phyloP scores from a whole-genome alignment of 306 rosid species.

The Cyclanthera cordifolia region DNA sequence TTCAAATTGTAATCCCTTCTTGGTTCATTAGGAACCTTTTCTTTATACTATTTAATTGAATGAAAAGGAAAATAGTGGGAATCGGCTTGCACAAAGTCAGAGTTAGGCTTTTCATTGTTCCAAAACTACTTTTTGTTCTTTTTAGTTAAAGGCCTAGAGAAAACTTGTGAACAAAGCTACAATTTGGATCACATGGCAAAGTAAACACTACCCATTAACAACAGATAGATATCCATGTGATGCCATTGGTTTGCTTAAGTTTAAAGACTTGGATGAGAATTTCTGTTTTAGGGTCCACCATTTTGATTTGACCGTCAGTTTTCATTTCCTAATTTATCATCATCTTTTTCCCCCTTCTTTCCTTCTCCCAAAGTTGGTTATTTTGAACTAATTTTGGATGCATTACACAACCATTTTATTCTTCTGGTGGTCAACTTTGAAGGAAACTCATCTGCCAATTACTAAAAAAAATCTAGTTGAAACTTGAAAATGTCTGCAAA shows the following conservation, averaged over 20 bases:
- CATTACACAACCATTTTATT: not conserved
- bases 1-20: not conserved
- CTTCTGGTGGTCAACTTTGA: not conserved
- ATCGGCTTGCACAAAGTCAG: not conserved
- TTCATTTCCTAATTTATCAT: not conserved
- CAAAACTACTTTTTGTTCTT: constrained; percentile 1
- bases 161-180: constrained; percentile 5
- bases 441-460: not conserved
- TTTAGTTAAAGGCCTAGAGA: not conserved
- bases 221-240: constrained; percentile 9
- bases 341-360: not conserved
- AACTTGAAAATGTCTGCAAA: not conserved
- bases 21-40: not conserved
- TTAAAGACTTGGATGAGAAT: constrained; percentile 5
- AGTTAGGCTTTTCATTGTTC: constrained; percentile 1
- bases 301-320: not conserved
- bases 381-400: not conserved
- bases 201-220: not conserved
- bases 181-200: constrained; percentile 10
- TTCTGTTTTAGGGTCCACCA: constrained; percentile 11
- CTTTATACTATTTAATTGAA: not conserved
- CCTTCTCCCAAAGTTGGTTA: not conserved
- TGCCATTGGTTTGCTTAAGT: not conserved
- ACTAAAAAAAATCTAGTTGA: not conserved
- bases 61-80: constrained; percentile 8